Evolutionary conservation across 2,329 filamentous ascomycete species (phyloP).

Genomic region (Fusarium citri): DNA sequence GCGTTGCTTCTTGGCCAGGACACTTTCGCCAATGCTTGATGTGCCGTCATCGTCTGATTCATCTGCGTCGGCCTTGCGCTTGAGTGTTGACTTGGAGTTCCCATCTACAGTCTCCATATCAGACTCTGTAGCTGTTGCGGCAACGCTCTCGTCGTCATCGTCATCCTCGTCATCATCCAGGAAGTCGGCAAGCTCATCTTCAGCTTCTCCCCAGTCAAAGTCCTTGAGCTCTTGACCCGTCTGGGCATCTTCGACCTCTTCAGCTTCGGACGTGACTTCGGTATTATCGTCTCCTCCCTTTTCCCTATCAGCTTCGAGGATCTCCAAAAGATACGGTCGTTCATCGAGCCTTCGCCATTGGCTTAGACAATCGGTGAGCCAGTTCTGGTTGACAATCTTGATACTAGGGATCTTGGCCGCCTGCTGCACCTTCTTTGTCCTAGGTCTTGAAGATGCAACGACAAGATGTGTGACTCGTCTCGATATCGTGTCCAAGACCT

Average conservation of each 20-base stretch:
- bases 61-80: constrained; percentile 51
- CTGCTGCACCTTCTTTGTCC: constrained; percentile 91
- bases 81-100: constrained; percentile 46
- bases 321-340: constrained; percentile 78
- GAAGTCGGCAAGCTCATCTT: constrained; percentile 82
- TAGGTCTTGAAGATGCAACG: constrained; percentile 74
- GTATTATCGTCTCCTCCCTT: constrained; percentile 48
- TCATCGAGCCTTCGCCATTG: constrained; percentile 88
- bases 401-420: constrained; percentile 83
- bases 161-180: constrained; percentile 67
- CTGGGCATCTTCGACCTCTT: constrained; percentile 48
- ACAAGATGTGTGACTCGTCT: constrained; percentile 79
- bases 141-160: constrained; percentile 52
- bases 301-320: constrained; percentile 74
- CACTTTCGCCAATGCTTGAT: constrained; percentile 52
- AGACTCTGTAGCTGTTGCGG: constrained; percentile 40
- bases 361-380: constrained; percentile 86
- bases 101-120: constrained; percentile 48
- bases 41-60: constrained; percentile 51
- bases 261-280: constrained; percentile 48
- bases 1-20: constrained; percentile 64
- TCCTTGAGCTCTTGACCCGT: constrained; percentile 61
- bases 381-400: constrained; percentile 91
- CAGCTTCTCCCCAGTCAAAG: constrained; percentile 72
- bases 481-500: constrained; percentile 67